phyloP scores from a whole-genome alignment of 2,329 filamentous ascomycete species.

The Pochonia chlamydosporia region DNA sequence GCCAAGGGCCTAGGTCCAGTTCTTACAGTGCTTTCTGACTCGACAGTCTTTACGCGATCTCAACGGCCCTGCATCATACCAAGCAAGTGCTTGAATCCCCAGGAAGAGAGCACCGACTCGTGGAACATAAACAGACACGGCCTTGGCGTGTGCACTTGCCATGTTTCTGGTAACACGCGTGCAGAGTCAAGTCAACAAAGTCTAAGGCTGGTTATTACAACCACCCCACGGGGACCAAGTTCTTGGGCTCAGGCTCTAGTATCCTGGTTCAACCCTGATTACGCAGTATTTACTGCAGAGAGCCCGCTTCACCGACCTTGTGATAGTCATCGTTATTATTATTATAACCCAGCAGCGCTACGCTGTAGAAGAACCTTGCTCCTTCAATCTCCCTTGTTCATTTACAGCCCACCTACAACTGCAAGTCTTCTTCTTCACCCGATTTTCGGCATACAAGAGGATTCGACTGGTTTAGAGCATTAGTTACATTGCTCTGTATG shows the following conservation, averaged over 20 bases:
- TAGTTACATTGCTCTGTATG: too few relatives aligned
- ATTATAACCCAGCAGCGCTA: not conserved
- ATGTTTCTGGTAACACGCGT: too few relatives aligned
- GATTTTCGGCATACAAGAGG: too few relatives aligned
- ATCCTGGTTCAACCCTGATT: not conserved
- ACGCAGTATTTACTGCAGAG: not conserved
- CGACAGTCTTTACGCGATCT: not conserved
- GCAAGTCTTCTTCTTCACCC: too few relatives aligned
- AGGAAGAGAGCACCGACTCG: too few relatives aligned
- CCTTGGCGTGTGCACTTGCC: not conserved
- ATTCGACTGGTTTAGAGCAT: too few relatives aligned
- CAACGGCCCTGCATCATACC: too few relatives aligned
- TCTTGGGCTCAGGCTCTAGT: not conserved
- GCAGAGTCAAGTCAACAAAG: not conserved
- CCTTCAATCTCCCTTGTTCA: conserved; percentile 1
- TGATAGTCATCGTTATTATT: not conserved
- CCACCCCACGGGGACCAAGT: not conserved
- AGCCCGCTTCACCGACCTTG: not conserved
- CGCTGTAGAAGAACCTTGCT: not conserved
- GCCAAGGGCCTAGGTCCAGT: not conserved
- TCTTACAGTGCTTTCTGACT: conserved; percentile 1
- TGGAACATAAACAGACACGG: not conserved
- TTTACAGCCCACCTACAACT: not conserved
- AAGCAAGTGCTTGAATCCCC: too few relatives aligned
- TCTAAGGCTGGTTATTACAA: conserved; percentile 5